These are phyloP conservation scores for Croton setiger DNA, from an alignment of 441 rosid species.

Conservation along the genomic window DNA sequence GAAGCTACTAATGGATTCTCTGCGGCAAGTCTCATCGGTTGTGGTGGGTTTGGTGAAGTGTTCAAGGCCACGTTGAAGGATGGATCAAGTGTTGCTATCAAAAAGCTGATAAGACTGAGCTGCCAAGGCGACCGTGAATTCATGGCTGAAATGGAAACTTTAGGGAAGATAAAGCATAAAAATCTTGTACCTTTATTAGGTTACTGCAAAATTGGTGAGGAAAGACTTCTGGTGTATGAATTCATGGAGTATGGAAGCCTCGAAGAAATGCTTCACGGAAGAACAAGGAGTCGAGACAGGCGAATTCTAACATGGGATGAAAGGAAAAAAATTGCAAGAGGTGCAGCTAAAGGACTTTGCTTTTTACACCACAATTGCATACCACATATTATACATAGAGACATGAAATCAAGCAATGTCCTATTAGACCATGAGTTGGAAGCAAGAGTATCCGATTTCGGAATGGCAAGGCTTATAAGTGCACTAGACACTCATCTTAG, in stretches of 20 bases:
- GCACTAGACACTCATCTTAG: constrained; percentile 95
- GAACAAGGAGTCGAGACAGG: constrained; percentile 49
- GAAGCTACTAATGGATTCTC: constrained; percentile 94
- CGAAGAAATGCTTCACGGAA: constrained; percentile 93
- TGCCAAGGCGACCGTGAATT: constrained; percentile 96
- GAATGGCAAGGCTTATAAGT: constrained; percentile 96
- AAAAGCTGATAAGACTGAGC: constrained; percentile 81
- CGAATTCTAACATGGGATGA: constrained; percentile 72
- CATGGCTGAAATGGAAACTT: constrained; percentile 98
- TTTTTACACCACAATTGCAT: constrained; percentile 95
- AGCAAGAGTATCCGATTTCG: constrained; percentile 91
- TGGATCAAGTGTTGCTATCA: constrained; percentile 91
- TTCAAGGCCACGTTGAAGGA: constrained; percentile 90
- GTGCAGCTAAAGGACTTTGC: constrained; percentile 93
- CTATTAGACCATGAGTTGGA: constrained; percentile 83
- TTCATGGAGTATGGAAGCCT: constrained; percentile 90
- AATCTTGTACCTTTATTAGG: constrained; percentile 93
- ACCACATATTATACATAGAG: constrained; percentile 95
- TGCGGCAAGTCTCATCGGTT: constrained; percentile 76
- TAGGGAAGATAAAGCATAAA: constrained; percentile 87
- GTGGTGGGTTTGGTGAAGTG: constrained; percentile 94
- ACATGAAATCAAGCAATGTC: constrained; percentile 96
- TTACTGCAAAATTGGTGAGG: constrained; percentile 90
- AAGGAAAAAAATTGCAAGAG: constrained; percentile 83
- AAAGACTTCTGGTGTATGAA: constrained; percentile 87